A percentile compares a stretch with the other conserved stretches of the same genome.
Conservation (phyloP, 805 yeast genomes). For the Yarrowia sp. region DNA sequence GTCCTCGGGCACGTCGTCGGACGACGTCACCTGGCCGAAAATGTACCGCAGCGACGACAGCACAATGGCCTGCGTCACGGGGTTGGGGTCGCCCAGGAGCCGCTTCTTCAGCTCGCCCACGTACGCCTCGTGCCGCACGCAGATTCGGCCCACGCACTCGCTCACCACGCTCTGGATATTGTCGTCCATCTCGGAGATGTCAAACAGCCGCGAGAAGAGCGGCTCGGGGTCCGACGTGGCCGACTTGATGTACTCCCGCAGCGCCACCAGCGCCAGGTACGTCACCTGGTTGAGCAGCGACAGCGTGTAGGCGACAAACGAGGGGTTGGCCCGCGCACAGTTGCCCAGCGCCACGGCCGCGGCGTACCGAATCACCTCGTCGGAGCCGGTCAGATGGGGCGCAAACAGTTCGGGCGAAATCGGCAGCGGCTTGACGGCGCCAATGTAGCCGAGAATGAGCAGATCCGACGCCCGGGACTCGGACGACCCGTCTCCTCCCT, state of each 20-base stretch:
- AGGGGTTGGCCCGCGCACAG: slow-evolving; percentile 27
- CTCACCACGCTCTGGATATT: slow-evolving; percentile 41
- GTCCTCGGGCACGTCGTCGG: slow-evolving; percentile 22
- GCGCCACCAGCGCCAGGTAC: slow-evolving; percentile 25
- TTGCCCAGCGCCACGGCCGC: slow-evolving; percentile 51
- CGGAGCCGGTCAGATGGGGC: slow-evolving; percentile 50
- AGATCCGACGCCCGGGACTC: slow-evolving; percentile 41
- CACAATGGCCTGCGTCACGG: slow-evolving; percentile 44
- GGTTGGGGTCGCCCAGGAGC: slow-evolving; percentile 42
- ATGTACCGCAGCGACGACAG: slow-evolving; percentile 53
- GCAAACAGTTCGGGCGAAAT: slow-evolving; percentile 53
- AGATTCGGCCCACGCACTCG: slow-evolving; percentile 46
- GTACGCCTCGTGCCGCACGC: slow-evolving; percentile 47
- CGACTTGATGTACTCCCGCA: slow-evolving; percentile 32
- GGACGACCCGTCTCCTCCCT: background rate
- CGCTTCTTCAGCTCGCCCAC: slow-evolving; percentile 48
- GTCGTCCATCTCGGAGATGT: slow-evolving; percentile 38
- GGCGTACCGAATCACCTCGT: slow-evolving; percentile 52
- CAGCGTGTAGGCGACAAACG: slow-evolving; percentile 7
- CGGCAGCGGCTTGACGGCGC: slow-evolving; percentile 50
- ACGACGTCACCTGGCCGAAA: slow-evolving; percentile 47
- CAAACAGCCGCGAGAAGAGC: slow-evolving; percentile 15
- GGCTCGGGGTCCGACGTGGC: slow-evolving; percentile 12
- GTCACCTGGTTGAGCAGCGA: slow-evolving; percentile 19
- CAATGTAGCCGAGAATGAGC: slow-evolving; percentile 60